Evolutionary conservation across 768 basidiomycete genomes (phyloP), one percentile per base, ranked within the genome.

Genomic region (Xerocomellus intermedius): DNA sequence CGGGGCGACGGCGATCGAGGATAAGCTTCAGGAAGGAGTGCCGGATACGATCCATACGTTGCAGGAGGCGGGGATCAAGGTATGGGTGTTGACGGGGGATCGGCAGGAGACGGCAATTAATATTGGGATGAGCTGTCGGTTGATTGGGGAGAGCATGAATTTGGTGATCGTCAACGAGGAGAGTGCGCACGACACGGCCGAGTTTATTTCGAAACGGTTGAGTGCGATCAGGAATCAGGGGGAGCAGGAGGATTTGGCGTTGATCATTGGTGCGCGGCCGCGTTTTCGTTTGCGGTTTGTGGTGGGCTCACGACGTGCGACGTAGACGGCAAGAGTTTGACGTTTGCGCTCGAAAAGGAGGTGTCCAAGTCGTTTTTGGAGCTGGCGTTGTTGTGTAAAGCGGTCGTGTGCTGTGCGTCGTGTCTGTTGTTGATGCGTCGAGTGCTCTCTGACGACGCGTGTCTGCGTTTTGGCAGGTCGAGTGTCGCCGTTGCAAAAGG

Each of bases 61-160:
- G 43, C 97, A 99, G 64, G 92, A 91, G 82, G 97, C 97, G 36
- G 97, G 97, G 3, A 97, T 99, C 74, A 99, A 98, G 87, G 86
- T 99, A 17, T 99, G 97, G 97, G 95, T 99, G 8, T 75, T 99
- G 48, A 99, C 97, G 2, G 97, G 97, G 1, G 97, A 99, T 71
- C 79, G 97, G 60, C 97, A 99, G 75, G 97, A 99, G 73, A 99
- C 97, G 2, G 97, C 97, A 16, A 98, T 99, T 73, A 99, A 99
- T 65, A 98, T 99, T 59, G 97, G 97, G 49, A 87, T 98, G 82
- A 96, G 94, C 2, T 98, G 97, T 75, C 83, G 94, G 58, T 73
- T 99, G 64, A 98, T 99, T 48, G 93, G 94, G 6, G 97, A 99
- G 74, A 94, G 92, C 9, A 99, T 98, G 97, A 98, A 98, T 69